Base-by-base conservation (phyloP, 192 early-diverging fungal genomes). In the Backusella tuberculispora region DNA sequence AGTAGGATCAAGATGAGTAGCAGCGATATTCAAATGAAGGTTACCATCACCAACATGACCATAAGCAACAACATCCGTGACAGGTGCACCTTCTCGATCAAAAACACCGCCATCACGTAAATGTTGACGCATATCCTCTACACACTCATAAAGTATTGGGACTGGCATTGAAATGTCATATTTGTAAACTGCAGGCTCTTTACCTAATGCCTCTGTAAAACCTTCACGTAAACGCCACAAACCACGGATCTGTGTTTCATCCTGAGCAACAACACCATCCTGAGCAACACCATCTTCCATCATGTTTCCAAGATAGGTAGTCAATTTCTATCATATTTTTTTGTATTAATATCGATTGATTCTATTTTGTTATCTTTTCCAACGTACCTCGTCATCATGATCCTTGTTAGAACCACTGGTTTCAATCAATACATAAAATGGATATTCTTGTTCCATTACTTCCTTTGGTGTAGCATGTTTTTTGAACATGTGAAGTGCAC, bases 11-110 rank as follows among this genome's bases (percentile, higher is more conserved):
- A 88, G 93, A 41, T 78, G 80, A 6, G 88, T 85, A 6, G 95
- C 89, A 2, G 92, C 90, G 17, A 99, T 89, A 76, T 98, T 98
- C 60, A 99, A 84, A 83, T 99, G 98, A 66, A 99, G 76, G 80
- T 99, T 99, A 81, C 95, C 95, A 84, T 99, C 98, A 41, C 98
- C 98, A 56, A 99, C 88, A 77, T 99, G 98, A 17, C 97, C 97
- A 83, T 94, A 99, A 26, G 95, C 97, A 73, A 94, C 92, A 8
- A 99, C 93, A 24, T 90, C 80, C 63, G 83, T 92, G 9, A 96
- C 90, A 0, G 83, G 80, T 10, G 81, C 79, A 15, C 85, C 85
- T 0, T 83, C 82, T 7, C 89, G 84, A 56, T 71, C 77, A 78
- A 87, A 89, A 24, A 95, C 82, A 7, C 90, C 89, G 8, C 74